Percentiles rank a stretch among this genome's conserved stretches.
Evolutionary conservation across 768 basidiomycete species (phyloP).

Genomic region (Sporobolomyces pararoseus): DNA sequence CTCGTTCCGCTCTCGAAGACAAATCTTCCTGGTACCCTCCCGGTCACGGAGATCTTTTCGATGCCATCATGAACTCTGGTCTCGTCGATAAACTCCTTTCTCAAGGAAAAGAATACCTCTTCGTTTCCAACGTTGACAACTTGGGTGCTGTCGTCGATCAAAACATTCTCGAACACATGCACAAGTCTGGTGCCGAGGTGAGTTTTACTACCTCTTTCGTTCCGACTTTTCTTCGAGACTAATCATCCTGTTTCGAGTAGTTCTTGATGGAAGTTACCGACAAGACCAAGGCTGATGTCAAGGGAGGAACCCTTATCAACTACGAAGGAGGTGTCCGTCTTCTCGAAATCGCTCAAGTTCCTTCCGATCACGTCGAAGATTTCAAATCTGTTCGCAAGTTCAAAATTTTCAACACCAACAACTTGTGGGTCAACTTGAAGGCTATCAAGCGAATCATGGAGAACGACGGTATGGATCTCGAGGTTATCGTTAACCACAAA

Average conservation of each 20-base stretch:
- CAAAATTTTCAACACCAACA: constrained; percentile 72
- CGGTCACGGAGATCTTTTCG: constrained; percentile 94
- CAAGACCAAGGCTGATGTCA: constrained; percentile 90
- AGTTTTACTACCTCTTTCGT: background rate
- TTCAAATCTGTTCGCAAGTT: constrained; percentile 86
- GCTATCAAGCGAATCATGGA: constrained; percentile 90
- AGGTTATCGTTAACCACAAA: constrained; percentile 88
- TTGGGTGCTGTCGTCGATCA: constrained; percentile 85
- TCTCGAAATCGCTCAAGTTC: constrained; percentile 91
- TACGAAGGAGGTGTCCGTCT: constrained; percentile 74
- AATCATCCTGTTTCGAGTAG: background rate
- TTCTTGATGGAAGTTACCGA: constrained; percentile 66
- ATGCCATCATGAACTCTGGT: constrained; percentile 83
- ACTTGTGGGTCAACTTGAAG: constrained; percentile 52
- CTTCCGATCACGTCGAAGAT: constrained; percentile 86
- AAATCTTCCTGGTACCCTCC: constrained; percentile 95
- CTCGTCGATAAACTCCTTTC: constrained; percentile 81
- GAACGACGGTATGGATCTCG: constrained; percentile 75
- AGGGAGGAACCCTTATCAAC: constrained; percentile 52
- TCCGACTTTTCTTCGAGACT: background rate
- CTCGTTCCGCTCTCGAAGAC: constrained; percentile 71
- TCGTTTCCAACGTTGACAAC: constrained; percentile 96
- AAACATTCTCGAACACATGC: constrained; percentile 71
- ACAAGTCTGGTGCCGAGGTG: constrained; percentile 73
- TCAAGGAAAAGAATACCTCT: constrained; percentile 94